A percentile compares a stretch with the other conserved stretches of the same genome.
These are phyloP conservation scores for Platismatia glauca DNA, from an alignment of 495 filamentous ascomycete genomes.

Conservation along the genomic window DNA sequence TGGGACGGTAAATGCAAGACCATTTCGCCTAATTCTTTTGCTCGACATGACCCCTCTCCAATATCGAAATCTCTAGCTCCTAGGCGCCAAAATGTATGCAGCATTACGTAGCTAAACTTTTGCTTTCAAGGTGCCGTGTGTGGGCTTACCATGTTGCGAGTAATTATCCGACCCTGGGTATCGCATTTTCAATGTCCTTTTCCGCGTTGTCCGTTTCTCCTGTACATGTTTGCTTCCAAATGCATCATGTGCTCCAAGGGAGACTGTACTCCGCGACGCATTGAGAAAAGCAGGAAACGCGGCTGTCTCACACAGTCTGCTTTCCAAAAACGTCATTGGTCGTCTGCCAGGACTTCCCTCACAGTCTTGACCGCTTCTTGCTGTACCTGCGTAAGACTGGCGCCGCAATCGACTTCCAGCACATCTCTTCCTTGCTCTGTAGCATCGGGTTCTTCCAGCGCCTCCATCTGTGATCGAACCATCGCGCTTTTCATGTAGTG, in stretches of 20 bases:
- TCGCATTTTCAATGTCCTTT: not conserved
- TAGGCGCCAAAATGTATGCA: not conserved
- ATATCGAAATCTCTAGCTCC: not conserved
- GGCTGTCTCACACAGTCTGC: not conserved
- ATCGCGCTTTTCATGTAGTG: slow-evolving; percentile 98
- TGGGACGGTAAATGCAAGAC: not conserved
- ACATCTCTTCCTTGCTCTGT: slow-evolving; percentile 67
- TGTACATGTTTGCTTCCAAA: not conserved
- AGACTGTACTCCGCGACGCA: not conserved
- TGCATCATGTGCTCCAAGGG: not conserved
- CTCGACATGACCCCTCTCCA: not conserved
- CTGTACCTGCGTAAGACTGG: slow-evolving; percentile 56
- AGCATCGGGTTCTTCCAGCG: slow-evolving; percentile 68
- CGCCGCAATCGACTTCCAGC: slow-evolving; percentile 70
- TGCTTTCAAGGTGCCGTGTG: not conserved
- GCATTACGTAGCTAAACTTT: slow-evolving; percentile 1
- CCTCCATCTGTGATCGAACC: slow-evolving; percentile 87
- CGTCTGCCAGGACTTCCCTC: slow-evolving; percentile 22
- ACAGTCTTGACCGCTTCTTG: slow-evolving; percentile 41
- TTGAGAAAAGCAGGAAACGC: not conserved
- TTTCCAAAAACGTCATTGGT: slow-evolving; percentile 8
- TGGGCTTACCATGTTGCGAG: not conserved
- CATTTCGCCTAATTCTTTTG: not conserved
- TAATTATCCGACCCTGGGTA: slow-evolving; percentile 8
- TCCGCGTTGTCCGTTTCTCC: not conserved